These are phyloP conservation scores for Microbotryum saponariae DNA, from an alignment of 1,284 basidiomycete species.

Conservation along the genomic window DNA sequence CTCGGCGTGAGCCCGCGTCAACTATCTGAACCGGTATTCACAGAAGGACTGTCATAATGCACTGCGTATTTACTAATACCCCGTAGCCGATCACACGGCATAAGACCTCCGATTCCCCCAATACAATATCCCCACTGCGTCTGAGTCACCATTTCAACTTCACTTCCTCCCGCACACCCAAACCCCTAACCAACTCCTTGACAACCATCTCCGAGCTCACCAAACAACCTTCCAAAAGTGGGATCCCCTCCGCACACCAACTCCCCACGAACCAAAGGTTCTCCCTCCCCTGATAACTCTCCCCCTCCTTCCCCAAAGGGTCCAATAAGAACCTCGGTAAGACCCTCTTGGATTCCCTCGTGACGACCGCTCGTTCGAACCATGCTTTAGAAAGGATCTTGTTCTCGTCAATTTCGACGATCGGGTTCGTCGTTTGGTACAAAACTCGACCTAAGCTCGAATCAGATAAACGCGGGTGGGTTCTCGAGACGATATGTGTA, in stretches of 20 bases:
- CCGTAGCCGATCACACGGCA: no score
- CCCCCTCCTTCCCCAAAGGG: background rate
- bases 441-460: conserved; percentile 18
- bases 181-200: background rate
- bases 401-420: conserved; percentile 49
- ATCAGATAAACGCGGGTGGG: conserved; percentile 38
- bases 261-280: conserved; percentile 54
- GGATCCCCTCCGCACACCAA: conserved; percentile 54
- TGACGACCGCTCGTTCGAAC: conserved; percentile 57
- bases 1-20: no score
- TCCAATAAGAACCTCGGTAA: conserved; percentile 45
- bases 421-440: conserved; percentile 67
- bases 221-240: conserved; percentile 59
- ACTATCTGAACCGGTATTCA: no score
- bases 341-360: conserved; percentile 49
- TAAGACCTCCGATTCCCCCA: no score
- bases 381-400: conserved; percentile 53
- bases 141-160: no score
- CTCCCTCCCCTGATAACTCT: background rate
- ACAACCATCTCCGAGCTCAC: conserved; percentile 54
- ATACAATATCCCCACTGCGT: no score
- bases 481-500: conserved; percentile 49
- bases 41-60: no score
- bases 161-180: no score
- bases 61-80: no score